Conservation (phyloP, 441 rosid genomes). For the Isatis lusitanica region DNA sequence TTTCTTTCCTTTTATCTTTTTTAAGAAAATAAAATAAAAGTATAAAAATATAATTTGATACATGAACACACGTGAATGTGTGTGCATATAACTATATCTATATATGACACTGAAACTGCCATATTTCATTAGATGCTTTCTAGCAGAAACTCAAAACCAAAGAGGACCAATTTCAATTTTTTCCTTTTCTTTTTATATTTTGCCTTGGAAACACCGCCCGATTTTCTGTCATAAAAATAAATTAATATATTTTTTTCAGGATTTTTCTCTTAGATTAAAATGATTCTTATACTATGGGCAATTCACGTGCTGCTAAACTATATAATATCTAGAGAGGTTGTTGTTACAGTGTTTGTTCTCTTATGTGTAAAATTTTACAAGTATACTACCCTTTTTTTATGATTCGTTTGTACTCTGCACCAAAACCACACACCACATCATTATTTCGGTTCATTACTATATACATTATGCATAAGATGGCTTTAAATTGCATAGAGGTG, state of each 20-base stretch:
- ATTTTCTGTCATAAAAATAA: constrained; percentile 28
- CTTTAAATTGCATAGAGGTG: not conserved
- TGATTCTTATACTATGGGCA: constrained; percentile 35
- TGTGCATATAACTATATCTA: constrained; percentile 28
- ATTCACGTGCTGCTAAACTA: constrained; percentile 76
- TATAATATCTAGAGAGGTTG: constrained; percentile 39
- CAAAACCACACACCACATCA: constrained; percentile 13
- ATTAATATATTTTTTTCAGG: not conserved
- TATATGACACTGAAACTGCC: constrained; percentile 52
- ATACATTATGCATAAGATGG: constrained; percentile 24
- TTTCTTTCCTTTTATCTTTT: not conserved
- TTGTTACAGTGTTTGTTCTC: constrained; percentile 68
- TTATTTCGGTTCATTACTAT: not conserved
- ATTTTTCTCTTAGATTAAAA: constrained; percentile 1
- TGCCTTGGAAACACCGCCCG: constrained; percentile 70
- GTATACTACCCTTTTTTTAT: not conserved
- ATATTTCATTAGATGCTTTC: constrained; percentile 43
- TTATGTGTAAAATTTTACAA: constrained; percentile 43
- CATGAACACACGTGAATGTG: constrained; percentile 58
- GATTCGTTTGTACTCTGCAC: constrained; percentile 26
- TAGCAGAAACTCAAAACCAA: constrained; percentile 31
- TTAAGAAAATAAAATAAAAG: not conserved
- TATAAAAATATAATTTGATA: not conserved
- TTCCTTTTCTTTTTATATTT: not conserved
- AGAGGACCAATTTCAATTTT: constrained; percentile 22